Conservation (phyloP, 1,284 basidiomycete genomes). For the Trametes pubescens region DNA sequence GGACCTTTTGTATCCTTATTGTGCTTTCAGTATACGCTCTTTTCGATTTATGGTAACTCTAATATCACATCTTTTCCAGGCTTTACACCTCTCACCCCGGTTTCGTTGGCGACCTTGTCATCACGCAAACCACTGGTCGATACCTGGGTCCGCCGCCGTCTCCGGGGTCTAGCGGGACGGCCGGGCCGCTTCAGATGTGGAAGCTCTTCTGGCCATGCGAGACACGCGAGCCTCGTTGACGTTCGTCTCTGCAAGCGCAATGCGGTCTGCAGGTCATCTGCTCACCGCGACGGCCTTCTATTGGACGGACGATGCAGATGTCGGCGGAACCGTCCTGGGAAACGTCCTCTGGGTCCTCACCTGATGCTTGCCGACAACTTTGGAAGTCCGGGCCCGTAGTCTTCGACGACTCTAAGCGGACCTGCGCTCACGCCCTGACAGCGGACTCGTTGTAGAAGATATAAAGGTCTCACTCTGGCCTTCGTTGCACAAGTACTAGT, state of each 20-base stretch:
- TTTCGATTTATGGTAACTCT: too few species aligned
- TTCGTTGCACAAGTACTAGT: neutral
- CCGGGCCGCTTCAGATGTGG: neutral
- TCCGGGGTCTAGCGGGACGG: neutral
- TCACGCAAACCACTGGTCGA: too few species aligned
- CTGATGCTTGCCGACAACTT: neutral
- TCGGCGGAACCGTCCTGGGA: neutral
- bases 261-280: neutral
- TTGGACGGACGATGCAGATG: neutral
- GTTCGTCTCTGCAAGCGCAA: neutral
- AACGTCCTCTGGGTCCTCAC: neutral
- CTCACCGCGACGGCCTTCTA: neutral
- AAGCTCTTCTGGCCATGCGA: neutral
- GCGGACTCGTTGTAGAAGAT: neutral
- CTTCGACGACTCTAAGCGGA: neutral
- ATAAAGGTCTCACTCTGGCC: neutral
- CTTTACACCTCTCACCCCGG: too few species aligned
- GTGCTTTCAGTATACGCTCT: too few species aligned
- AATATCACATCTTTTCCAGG: too few species aligned
- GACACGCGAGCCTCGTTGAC: neutral
- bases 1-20: neutral
- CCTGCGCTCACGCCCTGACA: neutral
- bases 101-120: too few species aligned
- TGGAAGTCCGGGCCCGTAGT: neutral
- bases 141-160: too few species aligned